Evolutionary conservation across 768 basidiomycete species (phyloP), one percentile per base, ranked within the genome.

Genomic region (Macrocybe gigantea): DNA sequence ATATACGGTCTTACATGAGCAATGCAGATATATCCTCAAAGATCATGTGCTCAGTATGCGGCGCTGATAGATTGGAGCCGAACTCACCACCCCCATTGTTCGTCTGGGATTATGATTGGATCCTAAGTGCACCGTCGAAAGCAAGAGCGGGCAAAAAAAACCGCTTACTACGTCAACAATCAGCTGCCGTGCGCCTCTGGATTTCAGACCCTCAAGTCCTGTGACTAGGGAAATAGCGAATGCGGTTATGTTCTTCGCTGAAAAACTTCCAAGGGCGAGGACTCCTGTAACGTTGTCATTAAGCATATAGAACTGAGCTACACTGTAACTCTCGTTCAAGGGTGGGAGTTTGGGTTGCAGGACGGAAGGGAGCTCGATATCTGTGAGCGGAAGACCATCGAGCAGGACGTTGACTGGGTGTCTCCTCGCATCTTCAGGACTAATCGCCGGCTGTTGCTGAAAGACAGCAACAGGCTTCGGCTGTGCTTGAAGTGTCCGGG

Each of bases 251-350:
- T 68, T 65, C 37, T 54, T 60, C 1, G 72, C 76, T 2, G 75
- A 73, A 59, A 82, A 82, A 58, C 78, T 80, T 12, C 80, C 79
- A 5, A 82, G 68, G 5, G 78, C 77, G 32, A 81, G 64, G 11
- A 81, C 74, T 35, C 80, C 80, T 3, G 79, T 82, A 44, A 62
- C 67, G 14, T 66, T 67, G 51, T 80, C 79, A 2, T 69, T 60
- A 14, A 80, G 62, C 60, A 80, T 58, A 54, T 73, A 79, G 56
- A 82, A 82, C 53, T 79, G 75, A 3, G 75, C 75, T 36, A 74
- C 77, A 29, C 72, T 70, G 43, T 69, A 67, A 54, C 77, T 77
- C 42, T 71, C 72, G 42, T 66, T 63, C n/a, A 75, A 60, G 5
- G 73, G 60, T 32, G 60, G 54, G 11, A 69, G 44, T 10, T 52